Conservation (phyloP, 2,329 filamentous ascomycete species). For the Blastomyces silverae region DNA sequence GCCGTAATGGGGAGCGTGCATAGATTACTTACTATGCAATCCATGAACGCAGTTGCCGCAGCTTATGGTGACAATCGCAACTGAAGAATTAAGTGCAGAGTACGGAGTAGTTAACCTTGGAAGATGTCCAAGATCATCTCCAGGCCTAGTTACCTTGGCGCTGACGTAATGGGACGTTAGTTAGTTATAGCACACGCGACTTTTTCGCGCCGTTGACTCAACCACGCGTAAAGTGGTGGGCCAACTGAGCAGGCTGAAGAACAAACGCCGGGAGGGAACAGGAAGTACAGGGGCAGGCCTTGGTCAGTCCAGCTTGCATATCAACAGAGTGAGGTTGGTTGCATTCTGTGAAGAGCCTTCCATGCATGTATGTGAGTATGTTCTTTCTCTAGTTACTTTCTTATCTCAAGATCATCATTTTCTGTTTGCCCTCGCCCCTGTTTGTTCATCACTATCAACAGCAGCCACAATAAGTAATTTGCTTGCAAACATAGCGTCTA, state of each 20-base stretch:
- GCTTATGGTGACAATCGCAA: too few species aligned
- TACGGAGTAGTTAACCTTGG: too few species aligned
- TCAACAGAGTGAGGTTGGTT: not conserved
- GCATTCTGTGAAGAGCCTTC: not conserved
- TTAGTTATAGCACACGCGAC: too few species aligned
- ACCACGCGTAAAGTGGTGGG: slow-evolving; percentile 22
- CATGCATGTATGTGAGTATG: not conserved
- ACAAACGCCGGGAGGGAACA: not conserved
- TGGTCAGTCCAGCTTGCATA: not conserved
- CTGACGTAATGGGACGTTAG: slow-evolving; percentile 15
- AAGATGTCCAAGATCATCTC: too few species aligned
- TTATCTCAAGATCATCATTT: not conserved
- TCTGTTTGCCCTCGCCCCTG: not conserved
- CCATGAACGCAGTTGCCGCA: too few species aligned
- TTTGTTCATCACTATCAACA: not conserved
- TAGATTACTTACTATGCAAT: too few species aligned
- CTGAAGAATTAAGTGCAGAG: too few species aligned
- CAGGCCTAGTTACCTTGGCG: too few species aligned
- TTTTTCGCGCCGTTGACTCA: slow-evolving; percentile 3
- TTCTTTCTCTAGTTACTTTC: not conserved
- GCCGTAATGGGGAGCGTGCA: too few species aligned
- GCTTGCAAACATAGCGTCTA: not conserved
- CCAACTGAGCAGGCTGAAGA: too few species aligned
- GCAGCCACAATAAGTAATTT: not conserved
- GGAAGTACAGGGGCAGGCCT: not conserved